Evolutionary conservation across 371 early-diverging fungal species (phyloP).

Genomic region (Mucor velutinosus): DNA sequence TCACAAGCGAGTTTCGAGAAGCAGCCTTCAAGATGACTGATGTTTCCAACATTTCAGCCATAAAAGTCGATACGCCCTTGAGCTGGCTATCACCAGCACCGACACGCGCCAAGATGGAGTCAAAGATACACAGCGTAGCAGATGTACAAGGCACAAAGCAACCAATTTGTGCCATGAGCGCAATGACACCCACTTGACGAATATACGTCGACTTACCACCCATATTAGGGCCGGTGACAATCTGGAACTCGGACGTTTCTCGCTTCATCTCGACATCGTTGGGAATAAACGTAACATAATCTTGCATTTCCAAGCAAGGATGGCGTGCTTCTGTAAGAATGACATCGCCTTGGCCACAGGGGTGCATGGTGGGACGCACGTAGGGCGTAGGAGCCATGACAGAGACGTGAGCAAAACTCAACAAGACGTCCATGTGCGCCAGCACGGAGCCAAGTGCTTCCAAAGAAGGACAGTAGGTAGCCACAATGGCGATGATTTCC

Average conservation of each 20-base stretch:
- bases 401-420: slow-evolving; percentile 88
- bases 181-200: slow-evolving; percentile 93
- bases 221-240: slow-evolving; percentile 97
- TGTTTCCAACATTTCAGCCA: slow-evolving; percentile 99
- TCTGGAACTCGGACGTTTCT: slow-evolving; percentile 68
- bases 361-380: slow-evolving; percentile 73
- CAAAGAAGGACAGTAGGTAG: slow-evolving; percentile 81
- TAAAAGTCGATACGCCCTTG: slow-evolving; percentile 97
- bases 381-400: slow-evolving; percentile 84
- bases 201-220: slow-evolving; percentile 97
- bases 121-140: slow-evolving; percentile 84
- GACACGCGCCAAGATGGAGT: slow-evolving; percentile 93
- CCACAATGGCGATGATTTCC: slow-evolving; percentile 84
- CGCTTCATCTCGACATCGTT: slow-evolving; percentile 83
- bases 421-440: slow-evolving; percentile 87
- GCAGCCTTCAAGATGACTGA: slow-evolving; percentile 87
- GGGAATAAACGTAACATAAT: slow-evolving; percentile 90
- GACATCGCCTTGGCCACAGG: slow-evolving; percentile 65
- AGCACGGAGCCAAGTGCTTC: slow-evolving; percentile 76
- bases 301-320: slow-evolving; percentile 95
- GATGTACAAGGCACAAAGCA: slow-evolving; percentile 95
- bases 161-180: slow-evolving; percentile 97
- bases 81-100: slow-evolving; percentile 97
- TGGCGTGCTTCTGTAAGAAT: slow-evolving; percentile 78
- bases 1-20: slow-evolving; percentile 86